Percentiles rank a stretch among this genome's conserved stretches.
Evolutionary conservation across 1,139 yeast species (phyloP).

Genomic region (Blastobotrys elegans): DNA sequence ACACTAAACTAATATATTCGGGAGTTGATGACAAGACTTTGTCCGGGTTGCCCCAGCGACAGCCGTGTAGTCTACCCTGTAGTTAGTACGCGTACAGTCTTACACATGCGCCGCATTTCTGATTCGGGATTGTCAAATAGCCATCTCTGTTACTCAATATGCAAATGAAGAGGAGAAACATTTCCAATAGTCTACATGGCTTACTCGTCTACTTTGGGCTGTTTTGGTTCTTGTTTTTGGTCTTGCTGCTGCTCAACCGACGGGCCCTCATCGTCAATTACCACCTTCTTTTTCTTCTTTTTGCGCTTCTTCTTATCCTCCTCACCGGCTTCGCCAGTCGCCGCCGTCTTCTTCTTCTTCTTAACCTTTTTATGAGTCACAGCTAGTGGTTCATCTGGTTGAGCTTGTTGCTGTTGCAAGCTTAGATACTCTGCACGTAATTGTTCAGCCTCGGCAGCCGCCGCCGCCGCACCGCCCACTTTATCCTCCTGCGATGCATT

Average conservation of each 20-base stretch:
- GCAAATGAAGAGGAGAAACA: too few relatives aligned
- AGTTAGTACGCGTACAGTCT: too few relatives aligned
- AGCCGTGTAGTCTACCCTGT: too few relatives aligned
- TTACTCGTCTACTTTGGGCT: too few relatives aligned
- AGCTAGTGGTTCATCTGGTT: constrained; percentile 17
- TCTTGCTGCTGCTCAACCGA: not conserved
- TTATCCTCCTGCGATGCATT: constrained; percentile 6
- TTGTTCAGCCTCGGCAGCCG: constrained; percentile 22
- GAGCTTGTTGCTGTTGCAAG: constrained; percentile 6
- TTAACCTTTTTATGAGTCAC: constrained; percentile 30
- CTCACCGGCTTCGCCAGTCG: constrained; percentile 11
- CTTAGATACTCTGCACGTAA: constrained; percentile 22
- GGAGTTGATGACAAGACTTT: too few relatives aligned
- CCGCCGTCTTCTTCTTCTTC: constrained; percentile 20
- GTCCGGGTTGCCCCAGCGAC: too few relatives aligned
- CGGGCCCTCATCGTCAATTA: not conserved
- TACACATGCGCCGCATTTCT: too few relatives aligned
- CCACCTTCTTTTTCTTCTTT: constrained; percentile 10
- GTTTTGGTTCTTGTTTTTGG: too few relatives aligned
- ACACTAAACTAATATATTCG: too few relatives aligned
- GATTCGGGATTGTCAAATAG: too few relatives aligned
- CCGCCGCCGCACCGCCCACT: constrained; percentile 8
- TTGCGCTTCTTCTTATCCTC: constrained; percentile 17
- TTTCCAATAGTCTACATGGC: too few relatives aligned
- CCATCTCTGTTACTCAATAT: too few relatives aligned